Base-by-base conservation (phyloP, 768 basidiomycete species). In the Nevesoporus exiguus region DNA sequence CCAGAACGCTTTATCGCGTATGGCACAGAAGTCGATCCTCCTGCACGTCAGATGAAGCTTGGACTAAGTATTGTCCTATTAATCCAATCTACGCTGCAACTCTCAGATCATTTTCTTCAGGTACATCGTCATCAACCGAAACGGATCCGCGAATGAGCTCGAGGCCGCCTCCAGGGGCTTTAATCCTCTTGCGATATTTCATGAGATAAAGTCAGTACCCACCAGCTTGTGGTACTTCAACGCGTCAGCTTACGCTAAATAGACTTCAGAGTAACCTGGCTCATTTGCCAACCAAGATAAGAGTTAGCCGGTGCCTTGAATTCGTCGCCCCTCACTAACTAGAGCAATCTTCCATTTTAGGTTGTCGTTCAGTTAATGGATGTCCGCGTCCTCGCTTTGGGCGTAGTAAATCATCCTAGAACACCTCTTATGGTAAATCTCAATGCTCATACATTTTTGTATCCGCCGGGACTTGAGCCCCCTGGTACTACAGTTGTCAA, bases 21-120 rank as follows among this genome's bases (percentile, higher is more conserved):
- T 85, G 81, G 80, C 90, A 92, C 65, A 81, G 88, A 51, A 79
- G 77, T 62, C 75, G 73, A 36, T 82, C 82, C 3, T 76, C 77
- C n/a, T 92, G 90, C 64, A 90, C 89, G 21, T 68, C 81, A 7
- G 86, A 90, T 61, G 91, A 93, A 70, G 74, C 88, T 21, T 93
- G 90, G 89, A 91, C 89, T 46, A 89, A 83, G 86, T 90, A 61
- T 74, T 67, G 5, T 48, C 25, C 31, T 51, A 36, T 62, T 57
- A 19, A 54, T 44, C 43, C 13, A 5, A n/a, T 40, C 6, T 7
- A 25, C 5, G 19, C 30, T 41, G 33, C 44, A 47, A 17, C 50
- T 25, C 31, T 36, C 24, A 21, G 5, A 55, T 44, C 9, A 49
- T 22, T 17, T 29, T 51, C 22, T 22, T 37, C 59, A 88, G 88